Percentiles rank a stretch among this genome's conserved stretches.
These are phyloP conservation scores for Fusarium foetens DNA, from an alignment of 2,329 filamentous ascomycete genomes.

Conservation along the genomic window DNA sequence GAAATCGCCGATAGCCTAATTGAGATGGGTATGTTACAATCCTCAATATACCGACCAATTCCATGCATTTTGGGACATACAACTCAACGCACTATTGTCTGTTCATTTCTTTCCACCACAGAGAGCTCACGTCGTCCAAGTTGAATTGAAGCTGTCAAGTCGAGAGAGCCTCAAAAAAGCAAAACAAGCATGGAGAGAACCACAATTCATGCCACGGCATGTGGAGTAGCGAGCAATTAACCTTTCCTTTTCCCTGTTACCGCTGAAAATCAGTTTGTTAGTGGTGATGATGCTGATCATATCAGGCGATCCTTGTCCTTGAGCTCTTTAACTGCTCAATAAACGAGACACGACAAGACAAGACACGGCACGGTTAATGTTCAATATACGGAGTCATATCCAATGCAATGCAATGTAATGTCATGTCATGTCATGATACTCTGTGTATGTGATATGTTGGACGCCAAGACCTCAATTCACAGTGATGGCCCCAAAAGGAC, in stretches of 20 bases:
- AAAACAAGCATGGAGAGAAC: neutral
- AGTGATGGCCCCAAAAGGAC: slow-evolving; percentile 3
- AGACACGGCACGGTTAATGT: slow-evolving; percentile 5
- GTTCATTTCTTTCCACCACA: neutral
- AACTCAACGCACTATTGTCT: neutral
- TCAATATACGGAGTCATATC: neutral
- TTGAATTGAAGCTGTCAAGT: neutral
- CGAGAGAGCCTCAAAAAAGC: slow-evolving; percentile 28
- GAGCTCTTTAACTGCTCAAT: neutral
- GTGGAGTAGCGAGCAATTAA: neutral
- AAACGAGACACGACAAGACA: neutral
- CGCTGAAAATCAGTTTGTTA: neutral
- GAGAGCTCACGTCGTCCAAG: neutral
- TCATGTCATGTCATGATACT: neutral
- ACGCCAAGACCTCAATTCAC: neutral
- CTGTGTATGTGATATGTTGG: slow-evolving; percentile 1
- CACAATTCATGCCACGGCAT: neutral
- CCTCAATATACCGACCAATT: neutral
- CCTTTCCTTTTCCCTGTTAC: slow-evolving; percentile 6
- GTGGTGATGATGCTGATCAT: neutral
- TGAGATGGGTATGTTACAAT: neutral
- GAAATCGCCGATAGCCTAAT: neutral
- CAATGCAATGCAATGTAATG: neutral
- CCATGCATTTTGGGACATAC: neutral
- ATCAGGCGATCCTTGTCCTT: slow-evolving; percentile 6